A percentile compares a stretch with the other conserved stretches of the same genome.
These are phyloP conservation scores for Komagataella mondaviorum DNA, from an alignment of 805 yeast genomes.

Conservation along the genomic window DNA sequence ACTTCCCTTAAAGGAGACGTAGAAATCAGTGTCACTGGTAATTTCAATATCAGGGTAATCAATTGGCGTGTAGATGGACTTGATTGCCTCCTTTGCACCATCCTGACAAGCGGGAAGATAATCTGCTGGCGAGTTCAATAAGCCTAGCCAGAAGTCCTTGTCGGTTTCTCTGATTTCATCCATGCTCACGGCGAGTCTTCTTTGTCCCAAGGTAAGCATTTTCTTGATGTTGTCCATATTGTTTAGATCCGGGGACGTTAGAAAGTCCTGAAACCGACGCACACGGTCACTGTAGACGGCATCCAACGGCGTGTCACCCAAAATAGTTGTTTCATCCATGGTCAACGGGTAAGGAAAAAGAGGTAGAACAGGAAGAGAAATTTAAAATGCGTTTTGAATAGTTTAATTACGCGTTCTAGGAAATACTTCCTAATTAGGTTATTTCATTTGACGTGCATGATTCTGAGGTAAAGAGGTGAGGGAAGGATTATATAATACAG, in stretches of 20 bases:
- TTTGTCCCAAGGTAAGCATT: constrained; percentile 55
- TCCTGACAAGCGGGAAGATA: constrained; percentile 80
- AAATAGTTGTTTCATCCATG: constrained; percentile 14
- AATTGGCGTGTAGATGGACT: constrained; percentile 54
- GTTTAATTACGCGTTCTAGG: neutral
- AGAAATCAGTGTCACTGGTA: constrained; percentile 50
- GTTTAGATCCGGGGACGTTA: constrained; percentile 35
- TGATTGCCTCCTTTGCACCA: constrained; percentile 71
- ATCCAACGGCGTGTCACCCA: constrained; percentile 9
- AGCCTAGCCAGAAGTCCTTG: constrained; percentile 61
- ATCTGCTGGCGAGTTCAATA: constrained; percentile 68
- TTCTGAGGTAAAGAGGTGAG: neutral
- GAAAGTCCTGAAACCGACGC: constrained; percentile 77
- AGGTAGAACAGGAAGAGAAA: neutral
- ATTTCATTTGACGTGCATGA: constrained; percentile 1
- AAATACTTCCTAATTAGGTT: constrained; percentile 1
- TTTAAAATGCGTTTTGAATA: neutral
- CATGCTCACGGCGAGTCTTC: constrained; percentile 59
- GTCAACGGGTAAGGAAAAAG: neutral
- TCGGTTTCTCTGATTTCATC: constrained; percentile 87
- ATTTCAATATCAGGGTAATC: constrained; percentile 37
- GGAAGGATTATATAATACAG: neutral
- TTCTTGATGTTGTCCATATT: constrained; percentile 49
- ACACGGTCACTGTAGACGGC: constrained; percentile 64
- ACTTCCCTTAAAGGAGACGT: constrained; percentile 77